Conservation (phyloP, 1,284 basidiomycete species). For the Marasmius oreades region DNA sequence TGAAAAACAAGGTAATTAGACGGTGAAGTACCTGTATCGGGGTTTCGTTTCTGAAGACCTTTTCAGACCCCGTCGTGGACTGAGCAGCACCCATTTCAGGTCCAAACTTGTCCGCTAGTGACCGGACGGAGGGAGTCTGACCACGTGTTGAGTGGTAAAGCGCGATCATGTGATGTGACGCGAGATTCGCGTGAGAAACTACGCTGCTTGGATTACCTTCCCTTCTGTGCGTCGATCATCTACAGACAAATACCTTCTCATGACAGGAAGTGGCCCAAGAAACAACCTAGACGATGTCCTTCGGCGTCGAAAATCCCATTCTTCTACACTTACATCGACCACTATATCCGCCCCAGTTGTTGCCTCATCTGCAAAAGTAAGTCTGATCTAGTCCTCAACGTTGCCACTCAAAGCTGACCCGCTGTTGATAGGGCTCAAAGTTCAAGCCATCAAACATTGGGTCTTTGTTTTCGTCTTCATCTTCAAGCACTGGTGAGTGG, state of each 20-base stretch:
- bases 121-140: not conserved
- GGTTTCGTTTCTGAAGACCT: conserved; percentile 60
- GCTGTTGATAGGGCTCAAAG: conserved; percentile 1
- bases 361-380: not conserved
- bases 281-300: not conserved
- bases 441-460: conserved; percentile 17
- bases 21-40: conserved; percentile 54
- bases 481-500: conserved; percentile 9
- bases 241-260: not conserved
- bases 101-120: not conserved
- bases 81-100: conserved; percentile 60
- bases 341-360: conserved; percentile 1
- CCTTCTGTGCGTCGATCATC: not conserved
- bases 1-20: conserved; percentile 9
- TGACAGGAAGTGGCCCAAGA: not conserved
- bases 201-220: not conserved
- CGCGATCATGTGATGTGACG: not conserved
- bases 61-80: conserved; percentile 55
- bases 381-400: not conserved
- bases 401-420: not conserved
- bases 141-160: not conserved
- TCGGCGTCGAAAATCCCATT: not conserved
- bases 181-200: not conserved
- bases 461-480: conserved; percentile 10
- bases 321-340: not conserved